These are phyloP conservation scores for Ogataea populi-albae DNA, from an alignment of 805 yeast species.

Conservation along the genomic window DNA sequence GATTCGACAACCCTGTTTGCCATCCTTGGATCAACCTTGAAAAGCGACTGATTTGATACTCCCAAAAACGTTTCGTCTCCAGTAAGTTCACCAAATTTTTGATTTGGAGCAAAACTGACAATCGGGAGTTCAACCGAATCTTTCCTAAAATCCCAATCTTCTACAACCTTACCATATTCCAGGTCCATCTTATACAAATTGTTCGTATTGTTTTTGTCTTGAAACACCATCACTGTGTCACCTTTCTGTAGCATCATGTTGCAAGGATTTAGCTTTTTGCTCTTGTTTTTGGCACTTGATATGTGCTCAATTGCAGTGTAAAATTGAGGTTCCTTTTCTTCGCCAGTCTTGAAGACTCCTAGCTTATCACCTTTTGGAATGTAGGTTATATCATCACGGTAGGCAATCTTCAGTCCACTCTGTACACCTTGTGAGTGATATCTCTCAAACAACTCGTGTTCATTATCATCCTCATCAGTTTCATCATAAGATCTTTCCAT, in stretches of 20 bases:
- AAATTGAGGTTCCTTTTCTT: constrained; percentile 52
- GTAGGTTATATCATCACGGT: constrained; percentile 66
- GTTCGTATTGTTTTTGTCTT: constrained; percentile 43
- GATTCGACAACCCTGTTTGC: constrained; percentile 58
- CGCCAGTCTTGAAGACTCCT: constrained; percentile 72
- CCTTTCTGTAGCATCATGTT: constrained; percentile 75
- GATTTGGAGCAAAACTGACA: constrained; percentile 63
- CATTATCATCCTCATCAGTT: constrained; percentile 36
- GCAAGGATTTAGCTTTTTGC: constrained; percentile 44
- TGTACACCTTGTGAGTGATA: constrained; percentile 38
- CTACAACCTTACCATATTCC: constrained; percentile 76
- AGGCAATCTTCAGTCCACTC: constrained; percentile 68
- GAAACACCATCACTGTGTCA: constrained; percentile 67
- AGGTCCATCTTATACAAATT: constrained; percentile 73
- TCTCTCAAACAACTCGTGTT: constrained; percentile 25
- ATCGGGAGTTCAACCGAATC: constrained; percentile 37
- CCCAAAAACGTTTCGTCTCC: constrained; percentile 75
- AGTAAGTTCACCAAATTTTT: constrained; percentile 71
- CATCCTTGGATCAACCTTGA: constrained; percentile 79
- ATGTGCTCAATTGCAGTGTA: constrained; percentile 66
- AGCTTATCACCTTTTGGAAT: constrained; percentile 76
- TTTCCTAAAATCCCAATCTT: constrained; percentile 67
- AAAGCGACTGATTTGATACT: constrained; percentile 59
- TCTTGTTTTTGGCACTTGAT: constrained; percentile 47
- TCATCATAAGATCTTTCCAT: constrained; percentile 7